Base-by-base conservation (phyloP, 2,329 filamentous ascomycete genomes). In the Aspergillus chevalieri region DNA sequence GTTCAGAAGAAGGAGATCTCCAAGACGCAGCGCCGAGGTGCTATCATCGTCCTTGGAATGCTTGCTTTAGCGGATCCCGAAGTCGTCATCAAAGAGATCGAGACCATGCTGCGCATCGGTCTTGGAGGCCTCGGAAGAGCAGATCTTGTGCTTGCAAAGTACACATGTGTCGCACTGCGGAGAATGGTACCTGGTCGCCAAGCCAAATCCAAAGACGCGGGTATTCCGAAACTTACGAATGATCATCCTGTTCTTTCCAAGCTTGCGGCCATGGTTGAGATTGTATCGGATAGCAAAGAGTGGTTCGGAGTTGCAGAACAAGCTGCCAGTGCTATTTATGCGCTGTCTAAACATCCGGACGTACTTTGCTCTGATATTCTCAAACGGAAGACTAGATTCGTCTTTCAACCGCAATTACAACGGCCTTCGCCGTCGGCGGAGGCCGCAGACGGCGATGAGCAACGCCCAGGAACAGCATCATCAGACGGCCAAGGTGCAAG, bases 21-120 rank as follows among this genome's bases (percentile, higher is more conserved):
- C 0, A 86, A 84, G 60, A 92, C 84, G 2, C 93, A 97, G 68
- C 82, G 93, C 54, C 82, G 93, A 41, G 93, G 93, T 22, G 85
- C 93, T 45, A 97, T 98, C 65, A 97, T 98, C 56, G 88, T 97
- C 6, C 78, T 98, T 2, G 92, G 94, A 14, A 98, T 98, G 94
- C 79, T 98, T 47, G 91, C 92, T 4, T 84, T 93, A 2, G 93
- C 94, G 2, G 89, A 88, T 54, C 90, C 92, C 0, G 88, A 95
- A 56, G 93, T 98, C 52, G 89, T 95, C 2, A 86, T 96, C 12
- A 89, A 87, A 52, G 92, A 98, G 68, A 94, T 97, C 75, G 92
- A 97, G 69, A 86, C 87, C 0, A 95, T 96, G 81, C 77, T 98
- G 15, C 83, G 88, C 10, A 94, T 95, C 46, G 93, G 93, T 14